phyloP scores from a whole-genome alignment of 208 protist species.

The Tetramitus jugosus region DNA sequence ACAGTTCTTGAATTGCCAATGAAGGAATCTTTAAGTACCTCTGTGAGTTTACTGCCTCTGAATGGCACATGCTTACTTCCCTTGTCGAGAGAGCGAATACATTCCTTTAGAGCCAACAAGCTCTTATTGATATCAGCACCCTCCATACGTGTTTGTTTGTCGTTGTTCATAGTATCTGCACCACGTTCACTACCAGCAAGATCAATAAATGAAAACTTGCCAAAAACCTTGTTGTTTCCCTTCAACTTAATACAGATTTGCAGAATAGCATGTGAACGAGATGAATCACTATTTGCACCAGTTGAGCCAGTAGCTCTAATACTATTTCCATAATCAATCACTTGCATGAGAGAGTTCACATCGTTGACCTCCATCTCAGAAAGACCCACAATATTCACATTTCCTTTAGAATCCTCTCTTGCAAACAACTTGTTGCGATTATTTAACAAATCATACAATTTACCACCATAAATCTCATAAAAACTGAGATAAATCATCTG shows the following conservation, averaged over 20 bases:
- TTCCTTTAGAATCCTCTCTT: conserved; percentile 80
- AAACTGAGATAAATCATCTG: conserved; percentile 71
- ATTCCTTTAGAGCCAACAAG: conserved; percentile 95
- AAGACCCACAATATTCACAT: conserved; percentile 86
- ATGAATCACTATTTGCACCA: conserved; percentile 77
- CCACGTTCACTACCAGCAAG: conserved; percentile 94
- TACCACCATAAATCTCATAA: conserved; percentile 93
- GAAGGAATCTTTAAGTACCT: conserved; percentile 90
- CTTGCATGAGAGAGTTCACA: conserved; percentile 70
- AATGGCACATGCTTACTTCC: conserved; percentile 92
- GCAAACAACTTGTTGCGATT: conserved; percentile 75
- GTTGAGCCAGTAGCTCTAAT: conserved; percentile 74
- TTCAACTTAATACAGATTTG: conserved; percentile 57
- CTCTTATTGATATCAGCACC: conserved; percentile 98
- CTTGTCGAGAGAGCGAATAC: conserved; percentile 89
- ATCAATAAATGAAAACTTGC: conserved; percentile 89
- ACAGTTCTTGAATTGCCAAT: conserved; percentile 87
- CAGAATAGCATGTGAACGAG: conserved; percentile 78
- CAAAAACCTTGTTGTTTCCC: conserved; percentile 29
- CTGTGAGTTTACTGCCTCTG: conserved; percentile 91
- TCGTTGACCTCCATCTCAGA: conserved; percentile 66
- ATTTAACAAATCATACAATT: conserved; percentile 92
- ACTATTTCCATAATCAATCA: conserved; percentile 73
- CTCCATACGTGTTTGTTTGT: conserved; percentile 74
- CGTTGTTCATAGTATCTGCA: conserved; percentile 83